Base-by-base conservation (phyloP, 176 grass and related monocot genomes). In the Zea luxurians region DNA sequence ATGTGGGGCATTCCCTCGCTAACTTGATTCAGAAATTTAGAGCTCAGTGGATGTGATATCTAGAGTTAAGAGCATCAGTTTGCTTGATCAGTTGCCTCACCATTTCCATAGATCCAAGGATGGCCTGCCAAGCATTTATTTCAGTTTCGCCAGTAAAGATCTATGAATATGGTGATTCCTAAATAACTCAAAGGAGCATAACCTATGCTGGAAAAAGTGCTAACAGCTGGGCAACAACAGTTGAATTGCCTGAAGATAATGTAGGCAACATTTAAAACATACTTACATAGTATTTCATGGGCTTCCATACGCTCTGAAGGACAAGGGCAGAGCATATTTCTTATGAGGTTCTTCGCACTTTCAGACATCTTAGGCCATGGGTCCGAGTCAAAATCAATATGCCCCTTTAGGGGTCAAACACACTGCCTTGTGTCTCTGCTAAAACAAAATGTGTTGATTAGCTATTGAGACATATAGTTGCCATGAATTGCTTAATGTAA, bases 391-490 rank as follows among this genome's bases (percentile, higher is more conserved):
- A 99, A 99, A 90, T 99, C 96, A 79, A 99, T 92, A 18, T 86
- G 62, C 35, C 96, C 96, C 78, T 89, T 88, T 68, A 92, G 82
- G 80, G 95, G 42, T 99, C 96, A 91, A 95, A 99, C 93, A 99
- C 93, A 34, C 96, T 92, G 83, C 93, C 75, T 7, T 93, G 91
- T 58, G 79, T 85, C 57, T 93, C 91, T 93, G 79, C 20, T 75
- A 82, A 60, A 86, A 82, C 3, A 77, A 61, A 55, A 41, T 12
- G 43, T 27, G 68, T 71, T 50, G 7, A 77, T 43, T 38, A 68
- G 5, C 16, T 66, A 84, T 73, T 80, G 18, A 72, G 21, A 82
- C 67, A 80, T 15, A 64, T 13, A 80, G 2, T 71, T 9, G 2
- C 27, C 57, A 44, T 69, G 73, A 61, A 78, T 72, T 59, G 38